Percentiles rank a stretch among this genome's conserved stretches.
Evolutionary conservation across 768 basidiomycete genomes (phyloP).

Genomic region (Daedaleopsis nitida): DNA sequence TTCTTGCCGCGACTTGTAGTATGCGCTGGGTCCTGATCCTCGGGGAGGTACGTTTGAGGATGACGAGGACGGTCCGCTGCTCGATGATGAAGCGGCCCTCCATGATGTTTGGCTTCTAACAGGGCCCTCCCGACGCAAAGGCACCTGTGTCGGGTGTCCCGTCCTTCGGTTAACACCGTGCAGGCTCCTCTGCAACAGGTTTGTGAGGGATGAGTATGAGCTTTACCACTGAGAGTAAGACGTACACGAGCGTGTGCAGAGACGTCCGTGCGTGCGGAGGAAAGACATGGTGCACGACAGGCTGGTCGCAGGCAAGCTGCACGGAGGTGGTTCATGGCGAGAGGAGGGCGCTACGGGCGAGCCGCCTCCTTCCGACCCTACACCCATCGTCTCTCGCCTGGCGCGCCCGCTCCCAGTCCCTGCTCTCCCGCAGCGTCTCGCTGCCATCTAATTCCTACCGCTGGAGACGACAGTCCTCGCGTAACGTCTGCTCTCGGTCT

Average conservation of each 20-base stretch:
- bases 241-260: conserved; percentile 1
- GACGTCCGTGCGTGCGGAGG: background rate
- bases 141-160: background rate
- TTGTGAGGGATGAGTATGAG: background rate
- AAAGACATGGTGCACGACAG: conserved; percentile 1
- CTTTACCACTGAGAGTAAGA: background rate
- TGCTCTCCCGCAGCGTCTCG: background rate
- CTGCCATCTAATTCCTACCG: background rate
- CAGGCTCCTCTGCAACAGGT: conserved; percentile 1
- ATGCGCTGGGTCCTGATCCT: conserved; percentile 21
- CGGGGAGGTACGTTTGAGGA: conserved; percentile 9
- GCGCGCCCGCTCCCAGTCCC: background rate
- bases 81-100: conserved; percentile 13
- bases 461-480: background rate
- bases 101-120: conserved; percentile 8
- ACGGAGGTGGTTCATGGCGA: conserved; percentile 29
- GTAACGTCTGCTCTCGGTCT: background rate
- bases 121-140: background rate
- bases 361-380: conserved; percentile 14
- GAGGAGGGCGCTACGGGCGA: conserved; percentile 17
- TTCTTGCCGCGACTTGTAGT: conserved; percentile 37
- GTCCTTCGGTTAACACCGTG: conserved; percentile 2
- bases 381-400: background rate
- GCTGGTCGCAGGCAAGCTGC: conserved; percentile 21
- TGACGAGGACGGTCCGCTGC: conserved; percentile 7